These are phyloP conservation scores for Sanguinoderma infundibulare DNA, from an alignment of 1,284 basidiomycete species.

Conservation along the genomic window DNA sequence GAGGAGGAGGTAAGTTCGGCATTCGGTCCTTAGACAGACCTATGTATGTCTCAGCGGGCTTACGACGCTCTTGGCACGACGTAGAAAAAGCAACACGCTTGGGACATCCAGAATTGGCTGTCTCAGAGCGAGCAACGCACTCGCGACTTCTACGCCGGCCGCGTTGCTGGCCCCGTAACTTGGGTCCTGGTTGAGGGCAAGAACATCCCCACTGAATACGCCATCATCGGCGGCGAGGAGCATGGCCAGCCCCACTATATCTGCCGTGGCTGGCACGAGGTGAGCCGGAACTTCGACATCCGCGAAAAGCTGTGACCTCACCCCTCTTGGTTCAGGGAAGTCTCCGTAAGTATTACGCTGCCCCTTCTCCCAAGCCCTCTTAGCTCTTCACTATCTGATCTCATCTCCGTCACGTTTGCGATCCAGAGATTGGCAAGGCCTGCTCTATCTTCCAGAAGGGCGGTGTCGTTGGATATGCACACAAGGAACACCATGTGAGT, in stretches of 20 bases:
- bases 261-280: slow-evolving; percentile 62
- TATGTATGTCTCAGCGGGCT: slow-evolving; percentile 1
- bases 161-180: slow-evolving; percentile 52
- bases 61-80: neutral
- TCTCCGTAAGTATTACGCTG: slow-evolving; percentile 50
- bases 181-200: slow-evolving; percentile 67
- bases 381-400: slow-evolving; percentile 14
- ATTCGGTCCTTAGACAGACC: neutral
- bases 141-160: slow-evolving; percentile 48
- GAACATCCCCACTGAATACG: slow-evolving; percentile 55
- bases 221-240: slow-evolving; percentile 62
- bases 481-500: slow-evolving; percentile 61
- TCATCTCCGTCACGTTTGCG: neutral
- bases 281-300: slow-evolving; percentile 35
- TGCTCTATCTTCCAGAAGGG: slow-evolving; percentile 59
- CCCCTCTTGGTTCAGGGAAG: slow-evolving; percentile 46
- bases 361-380: neutral
- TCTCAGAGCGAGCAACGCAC: slow-evolving; percentile 58
- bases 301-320: slow-evolving; percentile 16
- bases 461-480: slow-evolving; percentile 61
- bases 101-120: slow-evolving; percentile 61
- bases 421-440: slow-evolving; percentile 69
- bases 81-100: slow-evolving; percentile 55
- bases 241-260: slow-evolving; percentile 58
- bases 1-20: slow-evolving; percentile 55